These are phyloP conservation scores for Hypoxylon lienhwacheense DNA, from an alignment of 495 filamentous ascomycete species.

Conservation along the genomic window DNA sequence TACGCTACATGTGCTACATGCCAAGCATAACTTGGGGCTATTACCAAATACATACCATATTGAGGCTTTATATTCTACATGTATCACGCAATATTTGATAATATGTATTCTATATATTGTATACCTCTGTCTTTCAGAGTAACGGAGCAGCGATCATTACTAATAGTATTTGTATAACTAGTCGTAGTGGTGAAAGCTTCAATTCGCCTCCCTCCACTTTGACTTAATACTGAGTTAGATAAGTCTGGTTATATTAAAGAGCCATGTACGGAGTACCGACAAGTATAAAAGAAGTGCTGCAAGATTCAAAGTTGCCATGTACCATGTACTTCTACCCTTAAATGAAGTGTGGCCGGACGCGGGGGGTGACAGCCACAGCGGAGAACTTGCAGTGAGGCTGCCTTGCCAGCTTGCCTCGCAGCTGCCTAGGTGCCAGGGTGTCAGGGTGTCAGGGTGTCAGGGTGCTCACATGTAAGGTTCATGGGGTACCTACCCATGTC, in stretches of 20 bases:
- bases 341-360: not conserved
- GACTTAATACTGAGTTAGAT: too few species aligned
- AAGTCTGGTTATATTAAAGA: too few species aligned
- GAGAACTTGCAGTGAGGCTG: conserved; percentile 13
- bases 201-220: too few species aligned
- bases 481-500: not conserved
- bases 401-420: too few species aligned
- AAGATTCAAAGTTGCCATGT: not conserved
- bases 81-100: too few species aligned
- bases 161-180: too few species aligned
- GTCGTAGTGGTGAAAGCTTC: too few species aligned
- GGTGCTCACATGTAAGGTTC: not conserved
- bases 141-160: not conserved
- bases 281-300: not conserved
- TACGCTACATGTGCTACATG: conserved; percentile 1
- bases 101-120: too few species aligned
- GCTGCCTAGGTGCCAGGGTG: not conserved
- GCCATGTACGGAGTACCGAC: too few species aligned
- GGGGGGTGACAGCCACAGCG: conserved; percentile 20
- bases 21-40: conserved; percentile 13
- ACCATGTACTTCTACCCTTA: too few species aligned
- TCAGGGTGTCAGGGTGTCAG: not conserved
- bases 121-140: not conserved
- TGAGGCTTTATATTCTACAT: too few species aligned
- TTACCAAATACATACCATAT: too few species aligned